Conservation (phyloP, 441 rosid species). For the Gossypium armourianum region DNA sequence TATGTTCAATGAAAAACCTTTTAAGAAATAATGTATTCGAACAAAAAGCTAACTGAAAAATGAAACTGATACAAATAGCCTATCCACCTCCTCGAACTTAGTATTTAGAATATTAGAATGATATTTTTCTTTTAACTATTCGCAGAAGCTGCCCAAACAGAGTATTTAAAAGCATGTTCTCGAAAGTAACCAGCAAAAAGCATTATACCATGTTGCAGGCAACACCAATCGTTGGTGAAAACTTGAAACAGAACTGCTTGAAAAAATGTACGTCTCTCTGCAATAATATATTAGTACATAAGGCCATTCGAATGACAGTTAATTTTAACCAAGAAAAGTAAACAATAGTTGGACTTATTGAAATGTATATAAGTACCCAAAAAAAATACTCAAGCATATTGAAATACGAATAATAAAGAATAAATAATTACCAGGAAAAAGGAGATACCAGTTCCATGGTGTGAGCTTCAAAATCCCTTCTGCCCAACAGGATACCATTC, state of each 20-base stretch:
- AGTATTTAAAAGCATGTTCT: not conserved
- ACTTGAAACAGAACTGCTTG: constrained; percentile 61
- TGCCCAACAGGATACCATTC: constrained; percentile 30
- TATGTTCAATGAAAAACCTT: not conserved
- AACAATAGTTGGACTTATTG: not conserved
- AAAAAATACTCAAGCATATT: constrained; percentile 5
- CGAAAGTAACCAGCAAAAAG: constrained; percentile 7
- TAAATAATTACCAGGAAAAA: constrained; percentile 64
- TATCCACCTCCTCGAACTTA: constrained; percentile 16
- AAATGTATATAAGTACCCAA: not conserved
- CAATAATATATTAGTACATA: constrained; percentile 25
- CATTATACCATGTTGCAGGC: constrained; percentile 62
- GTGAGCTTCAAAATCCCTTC: constrained; percentile 32
- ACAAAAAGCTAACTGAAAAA: constrained; percentile 4
- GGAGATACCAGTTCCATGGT: constrained; percentile 70
- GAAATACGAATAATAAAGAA: constrained; percentile 23
- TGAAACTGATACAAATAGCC: not conserved
- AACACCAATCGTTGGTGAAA: constrained; percentile 47
- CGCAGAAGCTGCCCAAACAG: constrained; percentile 1
- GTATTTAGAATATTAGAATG: constrained; percentile 3
- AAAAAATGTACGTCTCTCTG: constrained; percentile 48
- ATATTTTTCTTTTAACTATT: constrained; percentile 6
- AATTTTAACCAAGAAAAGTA: not conserved
- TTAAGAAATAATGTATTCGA: not conserved
- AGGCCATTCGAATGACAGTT: not conserved